These are phyloP conservation scores for Neopestalotiopsis sp. DNA, from an alignment of 2,329 filamentous ascomycete genomes.

Conservation along the genomic window DNA sequence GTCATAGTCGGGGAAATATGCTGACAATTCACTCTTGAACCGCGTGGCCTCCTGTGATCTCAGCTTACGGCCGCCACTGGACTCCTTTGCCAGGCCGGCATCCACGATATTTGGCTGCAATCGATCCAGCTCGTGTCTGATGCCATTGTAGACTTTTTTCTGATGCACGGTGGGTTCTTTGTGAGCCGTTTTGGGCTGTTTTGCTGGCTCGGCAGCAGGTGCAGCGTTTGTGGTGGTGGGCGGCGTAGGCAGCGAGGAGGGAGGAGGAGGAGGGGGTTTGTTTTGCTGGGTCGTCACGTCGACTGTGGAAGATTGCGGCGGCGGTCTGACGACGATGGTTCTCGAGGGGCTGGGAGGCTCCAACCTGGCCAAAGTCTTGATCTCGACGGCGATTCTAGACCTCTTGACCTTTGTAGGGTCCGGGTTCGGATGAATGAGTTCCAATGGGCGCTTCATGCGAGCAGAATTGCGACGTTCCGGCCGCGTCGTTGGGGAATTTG, in stretches of 20 bases:
- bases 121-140: conserved; percentile 64
- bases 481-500: conserved; percentile 31
- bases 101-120: conserved; percentile 56
- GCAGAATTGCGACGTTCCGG: conserved; percentile 39
- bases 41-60: conserved; percentile 85
- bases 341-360: conserved; percentile 31
- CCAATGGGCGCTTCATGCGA: conserved; percentile 56
- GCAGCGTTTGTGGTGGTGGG: conserved; percentile 21
- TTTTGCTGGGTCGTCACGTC: conserved; percentile 32
- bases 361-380: conserved; percentile 42
- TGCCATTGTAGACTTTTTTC: conserved; percentile 65
- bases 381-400: conserved; percentile 59
- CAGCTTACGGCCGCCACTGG: conserved; percentile 66
- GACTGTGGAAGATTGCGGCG: conserved; percentile 21
- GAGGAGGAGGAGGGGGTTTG: conserved; percentile 36
- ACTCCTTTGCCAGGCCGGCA: conserved; percentile 52
- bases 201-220: conserved; percentile 13
- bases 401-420: conserved; percentile 54
- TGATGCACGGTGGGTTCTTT: conserved; percentile 53
- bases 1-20: conserved; percentile 94
- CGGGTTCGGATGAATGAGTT: conserved; percentile 49
- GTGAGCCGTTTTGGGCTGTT: conserved; percentile 30
- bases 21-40: conserved; percentile 88
- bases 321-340: conserved; percentile 31
- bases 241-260: conserved; percentile 30